Evolutionary conservation across 768 basidiomycete genomes (phyloP).

Genomic region (Lentinula sp.): DNA sequence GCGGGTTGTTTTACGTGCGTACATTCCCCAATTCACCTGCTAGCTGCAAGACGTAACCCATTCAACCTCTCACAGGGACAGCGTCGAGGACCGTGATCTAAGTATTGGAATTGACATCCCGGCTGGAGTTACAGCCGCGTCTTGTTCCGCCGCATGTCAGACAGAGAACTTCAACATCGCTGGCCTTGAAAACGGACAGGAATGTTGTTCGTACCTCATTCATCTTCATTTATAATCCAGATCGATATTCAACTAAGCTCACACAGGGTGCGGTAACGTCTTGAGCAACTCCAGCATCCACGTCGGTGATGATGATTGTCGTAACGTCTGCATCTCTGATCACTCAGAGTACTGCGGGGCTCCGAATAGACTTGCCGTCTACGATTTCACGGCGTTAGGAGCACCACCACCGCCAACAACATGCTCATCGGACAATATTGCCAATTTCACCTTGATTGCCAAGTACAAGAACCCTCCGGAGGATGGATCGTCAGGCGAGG

Average conservation of each 20-base stretch:
- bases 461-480: slow-evolving; percentile 27
- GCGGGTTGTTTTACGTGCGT: slow-evolving; percentile 61
- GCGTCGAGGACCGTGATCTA: slow-evolving; percentile 25
- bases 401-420: slow-evolving; percentile 18
- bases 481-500: slow-evolving; percentile 17
- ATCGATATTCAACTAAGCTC: neutral
- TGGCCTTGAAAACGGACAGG: slow-evolving; percentile 38
- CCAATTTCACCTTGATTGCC: slow-evolving; percentile 30
- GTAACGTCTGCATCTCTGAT: slow-evolving; percentile 30
- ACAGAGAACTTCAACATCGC: slow-evolving; percentile 33
- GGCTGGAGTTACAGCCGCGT: slow-evolving; percentile 39
- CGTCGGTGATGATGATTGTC: slow-evolving; percentile 33
- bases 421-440: slow-evolving; percentile 24
- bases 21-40: neutral
- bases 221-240: neutral
- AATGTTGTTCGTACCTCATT: slow-evolving; percentile 37
- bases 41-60: neutral
- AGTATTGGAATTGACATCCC: slow-evolving; percentile 31
- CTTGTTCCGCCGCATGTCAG: slow-evolving; percentile 42
- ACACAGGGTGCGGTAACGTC: slow-evolving; percentile 33
- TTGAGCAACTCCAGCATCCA: slow-evolving; percentile 27
- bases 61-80: slow-evolving; percentile 22
- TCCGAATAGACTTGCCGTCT: slow-evolving; percentile 30
- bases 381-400: slow-evolving; percentile 17
- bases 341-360: slow-evolving; percentile 35